These are phyloP conservation scores for Ganoderma meredithae DNA, from an alignment of 1,284 basidiomycete species.

Conservation along the genomic window DNA sequence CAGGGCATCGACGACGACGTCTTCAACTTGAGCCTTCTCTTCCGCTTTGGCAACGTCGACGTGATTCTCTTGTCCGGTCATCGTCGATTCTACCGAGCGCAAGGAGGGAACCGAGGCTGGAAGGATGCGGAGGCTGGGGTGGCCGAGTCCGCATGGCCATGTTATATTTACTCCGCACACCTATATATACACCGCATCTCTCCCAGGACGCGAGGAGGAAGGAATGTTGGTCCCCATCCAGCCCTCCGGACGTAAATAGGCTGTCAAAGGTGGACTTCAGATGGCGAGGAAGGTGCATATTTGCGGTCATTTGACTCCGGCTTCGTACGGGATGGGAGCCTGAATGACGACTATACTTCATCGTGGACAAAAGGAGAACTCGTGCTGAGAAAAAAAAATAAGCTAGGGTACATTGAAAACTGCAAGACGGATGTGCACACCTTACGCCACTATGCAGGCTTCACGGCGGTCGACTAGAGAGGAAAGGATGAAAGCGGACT, in stretches of 20 bases:
- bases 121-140: neutral
- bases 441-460: no score
- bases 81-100: neutral
- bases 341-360: neutral
- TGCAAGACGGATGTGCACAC: neutral
- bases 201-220: neutral
- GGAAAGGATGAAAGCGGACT: no score
- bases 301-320: neutral
- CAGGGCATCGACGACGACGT: neutral
- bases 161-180: neutral
- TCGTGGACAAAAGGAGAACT: neutral
- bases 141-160: neutral
- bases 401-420: neutral
- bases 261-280: neutral
- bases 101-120: neutral
- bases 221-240: neutral
- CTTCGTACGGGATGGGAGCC: neutral
- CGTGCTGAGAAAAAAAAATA: neutral
- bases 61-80: neutral
- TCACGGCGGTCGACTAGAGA: no score
- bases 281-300: neutral
- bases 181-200: slow-evolving; percentile 1
- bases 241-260: neutral
- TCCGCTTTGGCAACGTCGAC: neutral
- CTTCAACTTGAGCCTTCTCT: neutral